A percentile compares a stretch with the other conserved stretches of the same genome.
Evolutionary conservation across 345 rosid genomes (phyloP).

Genomic region (Cardamine chenopodiifolia): DNA sequence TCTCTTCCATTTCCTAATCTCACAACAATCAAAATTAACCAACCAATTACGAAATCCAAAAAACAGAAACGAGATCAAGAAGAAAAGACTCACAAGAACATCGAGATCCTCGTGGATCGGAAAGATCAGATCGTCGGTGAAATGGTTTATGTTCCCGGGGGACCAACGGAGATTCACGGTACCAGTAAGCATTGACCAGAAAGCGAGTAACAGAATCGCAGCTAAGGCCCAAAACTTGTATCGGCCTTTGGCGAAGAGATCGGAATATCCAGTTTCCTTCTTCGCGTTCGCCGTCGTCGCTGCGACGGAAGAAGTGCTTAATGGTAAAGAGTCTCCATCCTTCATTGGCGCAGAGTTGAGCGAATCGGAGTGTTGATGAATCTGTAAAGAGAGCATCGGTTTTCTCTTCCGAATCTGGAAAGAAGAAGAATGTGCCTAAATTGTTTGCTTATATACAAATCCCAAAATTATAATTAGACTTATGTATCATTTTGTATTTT

Average conservation of each 20-base stretch:
- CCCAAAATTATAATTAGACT: not conserved
- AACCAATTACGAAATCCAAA: not conserved
- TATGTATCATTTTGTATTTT: not conserved
- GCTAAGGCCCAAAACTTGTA: constrained; percentile 85
- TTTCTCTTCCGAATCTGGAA: constrained; percentile 34
- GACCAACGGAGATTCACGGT: constrained; percentile 89
- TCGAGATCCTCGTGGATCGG: constrained; percentile 74
- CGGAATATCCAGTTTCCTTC: constrained; percentile 58
- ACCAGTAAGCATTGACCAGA: constrained; percentile 83
- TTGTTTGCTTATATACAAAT: constrained; percentile 23
- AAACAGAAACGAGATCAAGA: constrained; percentile 15
- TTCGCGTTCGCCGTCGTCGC: constrained; percentile 47
- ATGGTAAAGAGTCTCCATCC: constrained; percentile 60
- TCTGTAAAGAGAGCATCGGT: not conserved
- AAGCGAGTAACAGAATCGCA: constrained; percentile 70
- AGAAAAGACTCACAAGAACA: constrained; percentile 57
- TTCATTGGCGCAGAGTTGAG: constrained; percentile 52
- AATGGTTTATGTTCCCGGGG: constrained; percentile 62
- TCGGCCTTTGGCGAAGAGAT: constrained; percentile 58
- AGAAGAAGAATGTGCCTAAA: not conserved
- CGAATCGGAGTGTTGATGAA: constrained; percentile 6
- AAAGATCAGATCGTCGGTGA: constrained; percentile 55
- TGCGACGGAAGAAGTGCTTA: constrained; percentile 39
- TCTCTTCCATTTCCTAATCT: constrained; percentile 79
- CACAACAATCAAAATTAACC: not conserved